Conservation (phyloP, 2,329 filamentous ascomycete species). For the Calonectria honghensis region DNA sequence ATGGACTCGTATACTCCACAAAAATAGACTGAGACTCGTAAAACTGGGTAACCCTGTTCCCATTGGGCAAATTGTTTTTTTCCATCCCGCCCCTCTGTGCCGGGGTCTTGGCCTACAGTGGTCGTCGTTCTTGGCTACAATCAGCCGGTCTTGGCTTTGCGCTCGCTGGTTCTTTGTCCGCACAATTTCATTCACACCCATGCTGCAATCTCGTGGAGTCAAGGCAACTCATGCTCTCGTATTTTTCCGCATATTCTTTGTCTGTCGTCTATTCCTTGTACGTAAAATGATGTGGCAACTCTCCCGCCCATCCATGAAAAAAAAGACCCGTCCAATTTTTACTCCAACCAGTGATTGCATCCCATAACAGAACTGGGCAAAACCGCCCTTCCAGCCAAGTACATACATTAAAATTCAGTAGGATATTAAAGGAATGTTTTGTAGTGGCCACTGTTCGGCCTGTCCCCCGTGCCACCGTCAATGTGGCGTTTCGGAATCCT, state of each 20-base stretch:
- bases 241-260: slow-evolving; percentile 27
- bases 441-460: slow-evolving; percentile 1
- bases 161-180: not conserved
- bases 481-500: slow-evolving; percentile 20
- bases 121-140: not conserved
- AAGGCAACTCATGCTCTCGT: slow-evolving; percentile 28
- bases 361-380: slow-evolving; percentile 9
- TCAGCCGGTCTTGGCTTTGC: slow-evolving; percentile 6
- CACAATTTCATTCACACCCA: slow-evolving; percentile 19
- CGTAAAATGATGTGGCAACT: slow-evolving; percentile 22
- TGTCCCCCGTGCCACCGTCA: not conserved
- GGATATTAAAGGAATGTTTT: slow-evolving; percentile 19
- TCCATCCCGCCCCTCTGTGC: not conserved
- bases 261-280: slow-evolving; percentile 21
- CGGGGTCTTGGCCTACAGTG: not conserved
- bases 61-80: not conserved
- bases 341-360: slow-evolving; percentile 14
- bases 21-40: slow-evolving; percentile 6
- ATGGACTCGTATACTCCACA: slow-evolving; percentile 3
- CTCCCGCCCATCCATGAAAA: slow-evolving; percentile 22
- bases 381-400: slow-evolving; percentile 3
- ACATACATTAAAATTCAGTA: slow-evolving; percentile 25
- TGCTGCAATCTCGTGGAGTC: slow-evolving; percentile 20
- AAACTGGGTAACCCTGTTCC: slow-evolving; percentile 16
- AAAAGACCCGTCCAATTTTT: slow-evolving; percentile 21